Evolutionary conservation across 768 basidiomycete species (phyloP).

Genomic region (Russula olivacea): DNA sequence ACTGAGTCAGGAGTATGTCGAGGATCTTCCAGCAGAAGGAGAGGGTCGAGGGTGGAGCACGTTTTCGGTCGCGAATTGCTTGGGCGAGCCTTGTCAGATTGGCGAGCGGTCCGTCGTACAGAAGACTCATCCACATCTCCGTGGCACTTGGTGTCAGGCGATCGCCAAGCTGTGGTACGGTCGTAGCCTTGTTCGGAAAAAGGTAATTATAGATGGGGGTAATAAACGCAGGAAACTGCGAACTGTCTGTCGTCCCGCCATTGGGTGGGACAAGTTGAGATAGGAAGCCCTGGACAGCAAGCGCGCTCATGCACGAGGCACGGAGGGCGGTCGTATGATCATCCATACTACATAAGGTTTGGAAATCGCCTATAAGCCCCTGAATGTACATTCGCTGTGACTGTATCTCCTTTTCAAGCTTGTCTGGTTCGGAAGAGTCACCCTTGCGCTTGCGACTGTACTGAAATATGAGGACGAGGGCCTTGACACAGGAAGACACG

Average conservation of each 20-base stretch:
- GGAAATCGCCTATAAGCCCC: not conserved
- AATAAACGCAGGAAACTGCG: not conserved
- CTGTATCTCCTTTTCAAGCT: not conserved
- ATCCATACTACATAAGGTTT: not conserved
- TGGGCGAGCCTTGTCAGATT: constrained; percentile 5
- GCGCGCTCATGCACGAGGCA: constrained; percentile 1
- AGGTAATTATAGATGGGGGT: not conserved
- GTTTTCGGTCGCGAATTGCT: not conserved
- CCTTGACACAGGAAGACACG: constrained; percentile 2
- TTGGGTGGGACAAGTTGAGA: not conserved
- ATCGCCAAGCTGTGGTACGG: no score
- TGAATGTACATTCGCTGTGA: not conserved
- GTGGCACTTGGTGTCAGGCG: no score
- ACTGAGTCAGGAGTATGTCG: constrained; percentile 5
- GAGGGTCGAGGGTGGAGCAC: not conserved
- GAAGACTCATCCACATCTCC: not conserved
- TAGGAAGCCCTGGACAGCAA: constrained; percentile 2
- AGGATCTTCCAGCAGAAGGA: constrained; percentile 13
- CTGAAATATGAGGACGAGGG: constrained; percentile 4
- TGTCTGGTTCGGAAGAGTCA: no score
- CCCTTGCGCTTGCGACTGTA: not conserved
- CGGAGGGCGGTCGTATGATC: not conserved
- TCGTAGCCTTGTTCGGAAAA: not conserved
- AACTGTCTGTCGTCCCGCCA: no score
- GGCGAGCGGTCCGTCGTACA: constrained; percentile 7